phyloP scores from a whole-genome alignment of 768 basidiomycete genomes.

The Tylopilus felleus region DNA sequence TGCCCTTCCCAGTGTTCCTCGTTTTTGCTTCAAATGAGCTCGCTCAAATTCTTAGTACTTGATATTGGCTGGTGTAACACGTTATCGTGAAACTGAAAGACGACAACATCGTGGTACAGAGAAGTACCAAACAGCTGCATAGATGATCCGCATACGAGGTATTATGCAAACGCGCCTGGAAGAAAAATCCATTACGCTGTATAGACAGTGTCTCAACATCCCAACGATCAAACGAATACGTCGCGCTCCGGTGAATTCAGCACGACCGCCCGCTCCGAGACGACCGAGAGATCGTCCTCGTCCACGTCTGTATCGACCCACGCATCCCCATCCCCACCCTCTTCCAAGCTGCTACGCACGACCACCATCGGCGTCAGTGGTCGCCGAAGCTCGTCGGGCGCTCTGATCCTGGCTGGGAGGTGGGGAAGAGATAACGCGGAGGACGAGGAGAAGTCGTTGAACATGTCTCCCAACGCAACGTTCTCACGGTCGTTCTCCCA shows the following conservation, averaged over 20 bases:
- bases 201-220: too few species aligned
- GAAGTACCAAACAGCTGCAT: too few species aligned
- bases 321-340: conserved; percentile 22
- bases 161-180: too few species aligned
- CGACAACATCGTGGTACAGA: too few species aligned
- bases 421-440: not conserved
- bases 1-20: too few species aligned
- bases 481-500: conserved; percentile 10
- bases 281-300: conserved; percentile 17
- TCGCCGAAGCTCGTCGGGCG: not conserved
- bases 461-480: conserved; percentile 16
- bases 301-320: conserved; percentile 44
- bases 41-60: too few species aligned
- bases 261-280: conserved; percentile 13
- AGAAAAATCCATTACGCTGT: too few species aligned
- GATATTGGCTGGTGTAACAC: too few species aligned
- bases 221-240: conserved; percentile 3
- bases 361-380: conserved; percentile 11
- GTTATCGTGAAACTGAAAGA: too few species aligned
- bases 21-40: too few species aligned
- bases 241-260: conserved; percentile 6
- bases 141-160: too few species aligned
- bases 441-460: not conserved
- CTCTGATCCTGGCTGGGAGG: not conserved
- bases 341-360: conserved; percentile 5